Evolutionary conservation across 495 filamentous ascomycete genomes (phyloP), one percentile per base, ranked within the genome.

Genomic region (Aspergillus panamensis): DNA sequence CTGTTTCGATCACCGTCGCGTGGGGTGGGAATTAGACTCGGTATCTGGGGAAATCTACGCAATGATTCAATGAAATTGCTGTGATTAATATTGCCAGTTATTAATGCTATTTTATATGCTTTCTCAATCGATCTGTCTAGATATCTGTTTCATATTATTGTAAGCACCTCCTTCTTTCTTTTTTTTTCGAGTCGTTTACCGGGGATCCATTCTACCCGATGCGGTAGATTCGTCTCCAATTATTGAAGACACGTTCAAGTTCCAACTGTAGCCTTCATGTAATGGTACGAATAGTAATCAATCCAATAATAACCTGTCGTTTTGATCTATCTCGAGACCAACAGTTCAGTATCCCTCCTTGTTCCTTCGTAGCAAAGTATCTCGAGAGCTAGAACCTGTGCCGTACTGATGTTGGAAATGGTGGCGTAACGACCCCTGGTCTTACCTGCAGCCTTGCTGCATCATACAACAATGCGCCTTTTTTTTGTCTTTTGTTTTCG

Each of bases 1-100:
- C 20, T 62, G 48, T 40, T 58, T 40, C 53, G 55, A 59, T 61
- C 59, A 62, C 59, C 59, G 48, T 53, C 55, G 59, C 62, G 62
- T 65, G 62, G 62, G 62, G 62, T 56, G 55, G 43, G 49, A 45
- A 65, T 65, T 49, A n/a, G n/a, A n/a, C n/a, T n/a, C n/a, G n/a
- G n/a, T n/a, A 58, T 62, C 62, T 57, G 62, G 62, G 62, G 62
- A 65, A 65, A 37, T 3, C 44, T 17, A 37, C 52, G 40, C 35
- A 19, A n/a, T n/a, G 35, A 21, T 62, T 53, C 53, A 58, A 62
- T 57, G 50, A 51, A 40, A 51, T 48, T 44, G 2, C 44, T 13
- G 45, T 62, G 60, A 59, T 59, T 63, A 53, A 48, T 58, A 56
- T 53, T 51, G 25, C 30, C 39, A 48, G 45, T 52, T 55, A 55